A percentile compares a stretch with the other conserved stretches of the same genome.
These are phyloP conservation scores for Phytophthora syringae DNA, from an alignment of 352 stramenopile genomes.

Conservation along the genomic window DNA sequence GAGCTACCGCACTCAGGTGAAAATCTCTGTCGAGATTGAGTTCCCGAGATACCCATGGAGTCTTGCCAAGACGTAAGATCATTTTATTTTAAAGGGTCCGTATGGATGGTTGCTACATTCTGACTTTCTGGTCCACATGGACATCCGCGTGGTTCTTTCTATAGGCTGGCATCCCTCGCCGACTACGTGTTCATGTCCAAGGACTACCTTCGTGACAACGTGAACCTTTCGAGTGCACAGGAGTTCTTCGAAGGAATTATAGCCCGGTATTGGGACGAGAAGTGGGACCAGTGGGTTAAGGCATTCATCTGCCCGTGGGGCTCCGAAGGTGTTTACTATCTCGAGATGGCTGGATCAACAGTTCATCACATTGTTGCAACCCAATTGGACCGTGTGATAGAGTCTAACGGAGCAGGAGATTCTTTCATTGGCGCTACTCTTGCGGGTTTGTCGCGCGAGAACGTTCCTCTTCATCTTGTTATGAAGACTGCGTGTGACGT, in stretches of 20 bases:
- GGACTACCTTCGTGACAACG: slow-evolving; percentile 71
- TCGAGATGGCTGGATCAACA: slow-evolving; percentile 29
- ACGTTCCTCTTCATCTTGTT: slow-evolving; percentile 35
- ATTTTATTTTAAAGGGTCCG: background rate
- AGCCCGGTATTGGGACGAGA: slow-evolving; percentile 24
- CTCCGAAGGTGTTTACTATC: slow-evolving; percentile 61
- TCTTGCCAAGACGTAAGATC: slow-evolving; percentile 54
- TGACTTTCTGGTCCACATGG: background rate
- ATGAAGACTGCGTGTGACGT: slow-evolving; percentile 59
- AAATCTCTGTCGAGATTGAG: slow-evolving; percentile 73
- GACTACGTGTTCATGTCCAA: slow-evolving; percentile 79
- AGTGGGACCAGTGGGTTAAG: slow-evolving; percentile 36
- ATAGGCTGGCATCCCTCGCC: slow-evolving; percentile 47
- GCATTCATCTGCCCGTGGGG: slow-evolving; percentile 80
- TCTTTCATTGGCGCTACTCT: slow-evolving; percentile 74
- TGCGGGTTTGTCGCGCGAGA: slow-evolving; percentile 43
- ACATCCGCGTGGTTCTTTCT: background rate
- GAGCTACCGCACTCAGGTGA: slow-evolving; percentile 18
- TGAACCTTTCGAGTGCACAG: slow-evolving; percentile 42
- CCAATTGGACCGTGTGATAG: slow-evolving; percentile 46
- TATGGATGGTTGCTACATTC: background rate
- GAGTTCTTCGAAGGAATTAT: slow-evolving; percentile 50
- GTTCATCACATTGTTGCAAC: slow-evolving; percentile 46
- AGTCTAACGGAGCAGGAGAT: slow-evolving; percentile 80
- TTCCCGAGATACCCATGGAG: slow-evolving; percentile 71